A percentile compares a stretch with the other conserved stretches of the same genome.
Evolutionary conservation across 352 stramenopile genomes (phyloP).

Genomic region (Achlya hypogyna): DNA sequence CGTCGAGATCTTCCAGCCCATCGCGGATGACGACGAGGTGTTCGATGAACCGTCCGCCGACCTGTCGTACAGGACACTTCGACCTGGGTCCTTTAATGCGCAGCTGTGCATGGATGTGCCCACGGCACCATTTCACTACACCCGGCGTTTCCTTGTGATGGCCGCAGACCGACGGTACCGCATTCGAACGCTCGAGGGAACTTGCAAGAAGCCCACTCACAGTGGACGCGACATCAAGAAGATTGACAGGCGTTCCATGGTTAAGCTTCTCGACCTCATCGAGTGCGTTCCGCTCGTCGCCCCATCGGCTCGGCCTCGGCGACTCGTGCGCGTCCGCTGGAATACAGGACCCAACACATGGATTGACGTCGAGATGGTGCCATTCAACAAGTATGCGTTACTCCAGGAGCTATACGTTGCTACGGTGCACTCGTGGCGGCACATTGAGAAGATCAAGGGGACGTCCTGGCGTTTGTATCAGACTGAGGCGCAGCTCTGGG

Average conservation of each 20-base stretch:
- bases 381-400: neutral
- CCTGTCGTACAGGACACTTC: neutral
- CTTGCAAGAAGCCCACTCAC: neutral
- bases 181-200: neutral
- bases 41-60: neutral
- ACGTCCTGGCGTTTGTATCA: neutral
- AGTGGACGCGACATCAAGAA: neutral
- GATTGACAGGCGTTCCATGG: neutral
- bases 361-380: neutral
- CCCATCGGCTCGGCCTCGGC: neutral
- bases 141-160: conserved; percentile 9
- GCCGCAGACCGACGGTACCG: neutral
- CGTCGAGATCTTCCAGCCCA: neutral
- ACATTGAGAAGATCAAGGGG: neutral
- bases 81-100: neutral
- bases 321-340: conserved; percentile 11
- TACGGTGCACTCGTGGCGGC: neutral
- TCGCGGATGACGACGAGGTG: neutral
- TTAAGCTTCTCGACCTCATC: conserved; percentile 15
- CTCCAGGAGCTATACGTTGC: conserved; percentile 14
- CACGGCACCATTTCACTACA: conserved; percentile 9
- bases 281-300: neutral
- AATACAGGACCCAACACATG: conserved; percentile 1
- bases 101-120: conserved; percentile 7
- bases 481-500: conserved; percentile 7